These are phyloP conservation scores for Sclerotinia minor DNA, from an alignment of 2,329 filamentous ascomycete genomes.

Conservation along the genomic window DNA sequence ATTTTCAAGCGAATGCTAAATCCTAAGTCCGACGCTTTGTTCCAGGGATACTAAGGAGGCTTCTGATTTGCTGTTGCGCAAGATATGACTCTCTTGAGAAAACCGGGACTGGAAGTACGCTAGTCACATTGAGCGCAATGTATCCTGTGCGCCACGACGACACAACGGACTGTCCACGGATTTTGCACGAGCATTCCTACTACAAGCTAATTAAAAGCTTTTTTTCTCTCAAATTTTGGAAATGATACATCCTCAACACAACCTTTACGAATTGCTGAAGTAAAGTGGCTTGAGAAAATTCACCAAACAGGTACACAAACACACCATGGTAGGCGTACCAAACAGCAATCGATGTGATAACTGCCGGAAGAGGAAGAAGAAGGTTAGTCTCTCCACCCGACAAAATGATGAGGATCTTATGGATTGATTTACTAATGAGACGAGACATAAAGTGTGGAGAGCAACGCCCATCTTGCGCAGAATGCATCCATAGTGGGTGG, in stretches of 20 bases:
- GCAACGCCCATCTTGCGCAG: conserved; percentile 28
- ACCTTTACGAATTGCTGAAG: neutral
- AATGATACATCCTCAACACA: too few species aligned
- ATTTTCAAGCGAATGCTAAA: neutral
- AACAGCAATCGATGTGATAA: conserved; percentile 29
- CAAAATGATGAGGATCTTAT: neutral
- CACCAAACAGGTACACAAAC: neutral
- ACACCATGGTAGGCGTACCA: conserved; percentile 27
- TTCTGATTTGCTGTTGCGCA: conserved; percentile 5
- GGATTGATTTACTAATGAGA: neutral
- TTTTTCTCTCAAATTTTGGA: too few species aligned
- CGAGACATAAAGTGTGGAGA: conserved; percentile 28
- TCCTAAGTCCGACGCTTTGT: neutral
- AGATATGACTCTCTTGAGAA: conserved; percentile 7
- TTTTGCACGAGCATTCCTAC: neutral
- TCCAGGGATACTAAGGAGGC: neutral
- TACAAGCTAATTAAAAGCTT: neutral
- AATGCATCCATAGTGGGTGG: conserved; percentile 30
- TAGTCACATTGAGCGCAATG: neutral
- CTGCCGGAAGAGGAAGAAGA: conserved; percentile 32
- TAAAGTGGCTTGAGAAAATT: neutral
- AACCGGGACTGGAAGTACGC: neutral
- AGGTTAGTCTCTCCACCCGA: conserved; percentile 20
- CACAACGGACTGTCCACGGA: neutral
- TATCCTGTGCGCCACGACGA: neutral